These are phyloP conservation scores for Backusella psychrophila DNA, from an alignment of 192 early-diverging fungal species.

Conservation along the genomic window DNA sequence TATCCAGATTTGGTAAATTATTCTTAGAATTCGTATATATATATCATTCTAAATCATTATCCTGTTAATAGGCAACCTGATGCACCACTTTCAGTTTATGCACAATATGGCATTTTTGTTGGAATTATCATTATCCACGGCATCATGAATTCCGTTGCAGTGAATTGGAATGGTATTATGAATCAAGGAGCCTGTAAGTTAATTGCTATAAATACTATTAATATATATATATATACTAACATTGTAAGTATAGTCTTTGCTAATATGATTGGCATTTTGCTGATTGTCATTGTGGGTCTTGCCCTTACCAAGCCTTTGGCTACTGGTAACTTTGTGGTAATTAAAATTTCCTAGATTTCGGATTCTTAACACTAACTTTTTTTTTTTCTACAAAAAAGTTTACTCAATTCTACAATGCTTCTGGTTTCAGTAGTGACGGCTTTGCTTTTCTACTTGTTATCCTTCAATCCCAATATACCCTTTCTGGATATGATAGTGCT, in stretches of 20 bases:
- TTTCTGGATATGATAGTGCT: conserved; percentile 51
- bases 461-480: conserved; percentile 52
- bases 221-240: neutral
- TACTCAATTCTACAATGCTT: conserved; percentile 39
- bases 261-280: conserved; percentile 34
- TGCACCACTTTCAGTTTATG: conserved; percentile 34
- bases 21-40: neutral
- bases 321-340: conserved; percentile 18
- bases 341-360: neutral
- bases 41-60: neutral
- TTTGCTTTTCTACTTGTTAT: conserved; percentile 52
- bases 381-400: conserved; percentile 2
- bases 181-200: conserved; percentile 48
- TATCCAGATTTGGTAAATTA: conserved; percentile 31
- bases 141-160: conserved; percentile 48
- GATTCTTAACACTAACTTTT: neutral
- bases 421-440: conserved; percentile 44
- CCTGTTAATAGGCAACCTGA: conserved; percentile 27
- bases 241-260: conserved; percentile 20
- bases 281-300: conserved; percentile 33
- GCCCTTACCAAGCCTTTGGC: conserved; percentile 26
- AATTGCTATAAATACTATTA: neutral
- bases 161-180: conserved; percentile 44
- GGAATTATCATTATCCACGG: conserved; percentile 52
- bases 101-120: conserved; percentile 49